These are phyloP conservation scores for Ogataea hybrid DNA, from an alignment of 1,139 yeast species.

Conservation along the genomic window DNA sequence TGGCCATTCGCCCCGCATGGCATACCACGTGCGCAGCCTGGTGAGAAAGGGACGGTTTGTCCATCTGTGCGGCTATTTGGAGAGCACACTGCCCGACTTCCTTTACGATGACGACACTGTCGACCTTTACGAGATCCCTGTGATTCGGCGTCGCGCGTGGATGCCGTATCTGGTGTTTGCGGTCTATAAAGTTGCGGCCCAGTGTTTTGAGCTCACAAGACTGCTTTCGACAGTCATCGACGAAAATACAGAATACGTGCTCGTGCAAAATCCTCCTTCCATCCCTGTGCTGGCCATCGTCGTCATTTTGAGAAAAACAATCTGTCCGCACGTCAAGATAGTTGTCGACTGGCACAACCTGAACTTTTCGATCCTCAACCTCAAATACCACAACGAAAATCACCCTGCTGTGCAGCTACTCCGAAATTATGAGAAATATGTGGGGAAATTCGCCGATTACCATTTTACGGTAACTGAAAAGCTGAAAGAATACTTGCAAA, in stretches of 20 bases:
- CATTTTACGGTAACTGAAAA: constrained; percentile 79
- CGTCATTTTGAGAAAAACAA: constrained; percentile 47
- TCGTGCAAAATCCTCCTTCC: constrained; percentile 93
- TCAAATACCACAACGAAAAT: constrained; percentile 50
- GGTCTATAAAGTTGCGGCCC: constrained; percentile 54
- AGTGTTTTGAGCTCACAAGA: constrained; percentile 45
- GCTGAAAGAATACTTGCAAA: constrained; percentile 60
- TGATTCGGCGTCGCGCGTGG: constrained; percentile 40
- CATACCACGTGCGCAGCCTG: constrained; percentile 83
- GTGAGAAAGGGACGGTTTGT: constrained; percentile 70
- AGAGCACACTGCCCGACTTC: constrained; percentile 51
- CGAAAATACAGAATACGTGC: constrained; percentile 52
- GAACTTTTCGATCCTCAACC: constrained; percentile 77
- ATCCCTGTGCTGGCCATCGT: constrained; percentile 74
- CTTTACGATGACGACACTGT: constrained; percentile 50
- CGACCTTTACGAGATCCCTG: constrained; percentile 45
- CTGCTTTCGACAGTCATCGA: constrained; percentile 58
- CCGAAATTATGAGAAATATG: constrained; percentile 51
- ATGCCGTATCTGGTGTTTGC: constrained; percentile 64
- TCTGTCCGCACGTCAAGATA: constrained; percentile 59
- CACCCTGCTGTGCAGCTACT: constrained; percentile 67
- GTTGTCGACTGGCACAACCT: constrained; percentile 97
- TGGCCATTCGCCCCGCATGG: constrained; percentile 95
- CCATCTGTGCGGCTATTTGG: constrained; percentile 81
- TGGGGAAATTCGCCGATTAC: constrained; percentile 62